Conservation (phyloP, 805 yeast species). For the Candida broadrunensis region DNA sequence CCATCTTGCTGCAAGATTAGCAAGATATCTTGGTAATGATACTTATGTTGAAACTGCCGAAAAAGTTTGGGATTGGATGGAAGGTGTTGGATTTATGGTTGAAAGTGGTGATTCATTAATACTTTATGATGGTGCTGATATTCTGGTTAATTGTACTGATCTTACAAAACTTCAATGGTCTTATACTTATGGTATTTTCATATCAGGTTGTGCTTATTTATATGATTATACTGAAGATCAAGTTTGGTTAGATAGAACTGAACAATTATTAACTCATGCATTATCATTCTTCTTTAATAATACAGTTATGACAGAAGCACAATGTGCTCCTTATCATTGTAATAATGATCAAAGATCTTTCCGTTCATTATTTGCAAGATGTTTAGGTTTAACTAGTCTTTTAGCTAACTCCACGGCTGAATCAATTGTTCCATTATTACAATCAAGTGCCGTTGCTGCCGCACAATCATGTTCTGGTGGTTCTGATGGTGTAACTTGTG, state of each 20-base stretch:
- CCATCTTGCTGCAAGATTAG: slow-evolving; percentile 83
- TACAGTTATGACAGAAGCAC: slow-evolving; percentile 56
- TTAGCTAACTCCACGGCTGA: slow-evolving; percentile 50
- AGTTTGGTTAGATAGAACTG: slow-evolving; percentile 39
- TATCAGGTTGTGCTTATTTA: slow-evolving; percentile 69
- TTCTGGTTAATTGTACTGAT: slow-evolving; percentile 43
- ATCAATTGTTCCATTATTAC: slow-evolving; percentile 38
- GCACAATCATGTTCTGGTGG: slow-evolving; percentile 84
- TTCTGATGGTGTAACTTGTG: slow-evolving; percentile 82
- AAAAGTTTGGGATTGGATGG: slow-evolving; percentile 78
- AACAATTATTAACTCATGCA: slow-evolving; percentile 35
- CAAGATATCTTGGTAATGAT: slow-evolving; percentile 74
- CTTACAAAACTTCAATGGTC: slow-evolving; percentile 57
- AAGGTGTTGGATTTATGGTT: slow-evolving; percentile 30
- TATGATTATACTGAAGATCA: slow-evolving; percentile 56
- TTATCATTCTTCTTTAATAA: slow-evolving; percentile 40
- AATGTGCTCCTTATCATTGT: slow-evolving; percentile 58
- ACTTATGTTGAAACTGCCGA: slow-evolving; percentile 71
- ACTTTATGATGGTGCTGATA: slow-evolving; percentile 60
- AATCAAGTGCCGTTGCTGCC: slow-evolving; percentile 64
- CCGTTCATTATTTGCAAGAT: slow-evolving; percentile 65
- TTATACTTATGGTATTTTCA: slow-evolving; percentile 65
- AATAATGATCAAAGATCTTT: slow-evolving; percentile 77
- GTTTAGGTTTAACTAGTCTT: slow-evolving; percentile 55
- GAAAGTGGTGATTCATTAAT: slow-evolving; percentile 20